Evolutionary conservation across 805 yeast genomes (phyloP), one percentile per base, ranked within the genome.

Genomic region (Blastobotrys parvus): DNA sequence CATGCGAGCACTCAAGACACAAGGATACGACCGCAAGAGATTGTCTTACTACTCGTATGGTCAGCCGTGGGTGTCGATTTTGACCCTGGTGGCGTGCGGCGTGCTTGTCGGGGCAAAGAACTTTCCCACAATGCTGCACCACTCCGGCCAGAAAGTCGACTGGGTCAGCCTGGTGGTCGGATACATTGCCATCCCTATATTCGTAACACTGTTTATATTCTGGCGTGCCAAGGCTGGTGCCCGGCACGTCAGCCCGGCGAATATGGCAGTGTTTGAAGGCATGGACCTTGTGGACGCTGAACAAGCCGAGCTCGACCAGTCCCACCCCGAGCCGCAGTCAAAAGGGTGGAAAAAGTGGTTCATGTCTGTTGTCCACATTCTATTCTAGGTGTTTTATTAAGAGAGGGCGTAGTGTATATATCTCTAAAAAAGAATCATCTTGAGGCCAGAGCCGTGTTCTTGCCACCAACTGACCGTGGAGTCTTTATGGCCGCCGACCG

Each of bases 1-100:
- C 64, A 82, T 82, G 80, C 61, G 67, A 33, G 79, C 81, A 25
- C 64, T 85, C 52, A 73, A 71, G 52, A 57, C 65, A 18, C 75
- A 87, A 59, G 78, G 78, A 40, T 78, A 83, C 43, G 66, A 80
- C 19, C 67, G 94, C 56, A 78, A 78, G 52, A 70, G 73, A 7
- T 68, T 85, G 45, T 92, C 94, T 7, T 86, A 71, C 69, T 82
- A 80, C 61, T 89, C 92, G 3, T 58, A 57, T 16, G 68, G 71
- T 43, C 82, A 80, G 79, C 92, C 94, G 2, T 73, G 58, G 48
- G 62, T 68, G 46, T 83, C 90, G 1, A 78, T 75, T 61, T 79
- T 82, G 52, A 74, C 86, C 3, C 62, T 75, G 21, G 15, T 15
- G 8, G 10, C 31, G 4, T 31, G 42, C 16, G 11, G 30, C 11